Conservation (phyloP, 148 eudicot species). For the Rheum nobile region DNA sequence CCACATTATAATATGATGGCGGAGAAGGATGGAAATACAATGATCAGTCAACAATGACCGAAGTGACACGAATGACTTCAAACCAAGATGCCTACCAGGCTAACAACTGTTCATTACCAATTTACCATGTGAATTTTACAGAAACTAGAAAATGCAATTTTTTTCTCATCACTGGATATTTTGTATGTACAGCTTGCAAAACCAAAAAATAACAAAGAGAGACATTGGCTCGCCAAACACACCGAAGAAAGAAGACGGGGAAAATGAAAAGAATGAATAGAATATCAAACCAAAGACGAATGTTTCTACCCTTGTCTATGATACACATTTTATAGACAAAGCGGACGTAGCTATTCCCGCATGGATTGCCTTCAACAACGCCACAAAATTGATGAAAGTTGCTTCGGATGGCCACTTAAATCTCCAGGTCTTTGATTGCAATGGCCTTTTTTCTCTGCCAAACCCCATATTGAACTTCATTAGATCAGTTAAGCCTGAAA, state of each 20-base stretch:
- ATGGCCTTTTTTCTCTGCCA: background rate
- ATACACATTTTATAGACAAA: conserved; percentile 21
- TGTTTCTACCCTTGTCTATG: conserved; percentile 14
- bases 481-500: conserved; percentile 13
- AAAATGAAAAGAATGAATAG: conserved; percentile 5
- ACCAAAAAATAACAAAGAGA: background rate
- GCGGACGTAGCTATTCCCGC: conserved; percentile 17
- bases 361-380: conserved; percentile 51
- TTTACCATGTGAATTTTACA: background rate
- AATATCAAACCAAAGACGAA: background rate
- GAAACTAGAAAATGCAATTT: background rate
- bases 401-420: conserved; percentile 45
- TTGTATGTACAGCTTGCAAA: conserved; percentile 3
- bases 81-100: background rate
- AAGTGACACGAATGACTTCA: background rate
- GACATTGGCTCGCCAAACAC: background rate
- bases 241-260: background rate
- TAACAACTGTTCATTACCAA: background rate
- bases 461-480: conserved; percentile 12
- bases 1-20: no score
- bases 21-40: background rate
- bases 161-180: background rate
- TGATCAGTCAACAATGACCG: background rate
- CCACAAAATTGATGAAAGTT: conserved; percentile 38
- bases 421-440: conserved; percentile 34